Percentiles rank a stretch among this genome's conserved stretches.
phyloP scores from a whole-genome alignment of 2,329 filamentous ascomycete species.

The Penicillium janthinellum region DNA sequence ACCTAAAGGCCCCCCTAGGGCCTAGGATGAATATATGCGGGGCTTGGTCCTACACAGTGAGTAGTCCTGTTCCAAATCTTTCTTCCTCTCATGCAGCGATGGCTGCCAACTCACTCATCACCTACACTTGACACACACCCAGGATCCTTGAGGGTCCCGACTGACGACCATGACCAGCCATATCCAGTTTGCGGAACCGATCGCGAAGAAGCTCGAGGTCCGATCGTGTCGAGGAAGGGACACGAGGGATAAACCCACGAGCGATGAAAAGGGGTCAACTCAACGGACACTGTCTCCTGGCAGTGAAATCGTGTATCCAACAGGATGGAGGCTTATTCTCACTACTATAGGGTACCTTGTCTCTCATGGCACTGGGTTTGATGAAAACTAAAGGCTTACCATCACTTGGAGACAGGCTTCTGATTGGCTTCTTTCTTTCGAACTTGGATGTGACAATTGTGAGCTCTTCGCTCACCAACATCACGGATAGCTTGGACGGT shows the following conservation, averaged over 20 bases:
- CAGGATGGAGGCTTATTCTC: slow-evolving; percentile 27
- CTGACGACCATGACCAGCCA: slow-evolving; percentile 21
- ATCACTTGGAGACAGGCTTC: slow-evolving; percentile 18
- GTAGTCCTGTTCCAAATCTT: slow-evolving; percentile 23
- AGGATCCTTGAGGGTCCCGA: slow-evolving; percentile 10
- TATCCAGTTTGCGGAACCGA: slow-evolving; percentile 27
- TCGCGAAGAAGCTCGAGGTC: neutral
- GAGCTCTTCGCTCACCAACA: slow-evolving; percentile 38
- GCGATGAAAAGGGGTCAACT: slow-evolving; percentile 25
- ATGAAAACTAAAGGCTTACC: slow-evolving; percentile 7
- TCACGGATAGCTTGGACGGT: slow-evolving; percentile 36
- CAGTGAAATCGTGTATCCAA: slow-evolving; percentile 27
- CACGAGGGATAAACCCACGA: neutral
- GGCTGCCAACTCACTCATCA: slow-evolving; percentile 17
- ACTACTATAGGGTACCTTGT: slow-evolving; percentile 25
- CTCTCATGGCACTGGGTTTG: neutral
- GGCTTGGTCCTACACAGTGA: slow-evolving; percentile 26
- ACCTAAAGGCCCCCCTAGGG: slow-evolving; percentile 25
- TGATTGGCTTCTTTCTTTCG: slow-evolving; percentile 35
- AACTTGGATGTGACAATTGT: slow-evolving; percentile 40
- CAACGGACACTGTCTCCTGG: slow-evolving; percentile 25
- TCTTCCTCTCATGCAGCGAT: slow-evolving; percentile 13
- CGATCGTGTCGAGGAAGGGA: neutral
- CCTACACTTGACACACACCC: slow-evolving; percentile 17
- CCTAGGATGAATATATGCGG: slow-evolving; percentile 29